These are phyloP conservation scores for Tetramitus jugosus DNA, from an alignment of 208 protist genomes.

Conservation along the genomic window DNA sequence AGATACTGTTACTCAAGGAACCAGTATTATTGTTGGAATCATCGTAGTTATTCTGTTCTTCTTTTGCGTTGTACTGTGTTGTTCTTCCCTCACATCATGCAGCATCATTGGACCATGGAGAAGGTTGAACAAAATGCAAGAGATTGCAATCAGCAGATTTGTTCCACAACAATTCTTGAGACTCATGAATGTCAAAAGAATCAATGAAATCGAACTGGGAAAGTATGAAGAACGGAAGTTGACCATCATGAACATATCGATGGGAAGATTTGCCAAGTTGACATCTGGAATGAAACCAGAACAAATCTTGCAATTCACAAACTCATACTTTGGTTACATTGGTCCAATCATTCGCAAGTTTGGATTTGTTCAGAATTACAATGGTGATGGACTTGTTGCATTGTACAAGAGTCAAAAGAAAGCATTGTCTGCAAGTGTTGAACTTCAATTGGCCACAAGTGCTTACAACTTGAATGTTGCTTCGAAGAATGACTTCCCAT, in stretches of 20 bases:
- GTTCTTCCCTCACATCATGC: neutral
- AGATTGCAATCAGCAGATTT: neutral
- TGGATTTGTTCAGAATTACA: neutral
- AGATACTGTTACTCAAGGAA: too few species aligned
- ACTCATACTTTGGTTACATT: neutral
- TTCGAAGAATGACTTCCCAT: neutral
- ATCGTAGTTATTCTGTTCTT: too few species aligned
- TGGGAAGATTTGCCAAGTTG: too few species aligned
- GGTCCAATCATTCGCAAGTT: neutral
- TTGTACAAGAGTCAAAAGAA: neutral
- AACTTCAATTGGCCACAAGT: neutral
- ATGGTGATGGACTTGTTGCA: neutral
- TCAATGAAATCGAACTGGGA: neutral
- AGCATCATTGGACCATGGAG: neutral
- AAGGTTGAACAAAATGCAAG: neutral
- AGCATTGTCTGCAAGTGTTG: neutral
- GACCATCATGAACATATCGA: too few species aligned
- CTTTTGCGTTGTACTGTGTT: neutral
- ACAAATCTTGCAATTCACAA: too few species aligned
- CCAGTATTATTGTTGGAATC: too few species aligned
- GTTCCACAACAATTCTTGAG: neutral
- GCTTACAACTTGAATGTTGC: neutral
- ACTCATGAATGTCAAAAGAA: neutral
- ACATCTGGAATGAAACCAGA: too few species aligned
- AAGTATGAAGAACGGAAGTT: neutral